A percentile compares a stretch with the other conserved stretches of the same genome.
These are phyloP conservation scores for Alternaria atra DNA, from an alignment of 2,329 filamentous ascomycete genomes.

Conservation along the genomic window DNA sequence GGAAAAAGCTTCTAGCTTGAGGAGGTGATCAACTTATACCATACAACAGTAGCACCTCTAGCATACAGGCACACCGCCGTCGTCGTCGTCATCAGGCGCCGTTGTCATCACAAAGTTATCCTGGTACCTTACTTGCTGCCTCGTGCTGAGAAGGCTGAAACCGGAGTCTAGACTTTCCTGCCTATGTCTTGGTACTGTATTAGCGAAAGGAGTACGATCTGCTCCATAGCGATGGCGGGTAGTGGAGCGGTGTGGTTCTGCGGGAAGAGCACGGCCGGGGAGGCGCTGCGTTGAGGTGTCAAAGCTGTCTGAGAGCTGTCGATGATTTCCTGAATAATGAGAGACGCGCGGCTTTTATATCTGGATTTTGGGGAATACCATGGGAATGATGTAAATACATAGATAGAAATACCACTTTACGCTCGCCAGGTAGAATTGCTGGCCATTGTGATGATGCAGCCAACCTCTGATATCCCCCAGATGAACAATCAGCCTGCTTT, in stretches of 20 bases:
- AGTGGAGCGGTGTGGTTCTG: constrained; percentile 23
- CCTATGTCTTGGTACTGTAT: neutral
- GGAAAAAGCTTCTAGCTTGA: constrained; percentile 17
- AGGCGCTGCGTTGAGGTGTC: constrained; percentile 30
- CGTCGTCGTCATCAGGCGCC: constrained; percentile 7
- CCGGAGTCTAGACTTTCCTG: constrained; percentile 33
- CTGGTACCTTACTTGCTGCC: constrained; percentile 11
- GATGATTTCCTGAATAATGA: constrained; percentile 15
- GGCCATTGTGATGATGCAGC: neutral
- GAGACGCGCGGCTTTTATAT: constrained; percentile 24
- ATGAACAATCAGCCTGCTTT: neutral
- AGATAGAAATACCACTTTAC: neutral
- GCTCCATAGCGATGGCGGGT: constrained; percentile 11
- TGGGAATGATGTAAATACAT: neutral
- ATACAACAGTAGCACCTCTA: constrained; percentile 16
- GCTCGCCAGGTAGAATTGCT: neutral
- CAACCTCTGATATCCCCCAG: neutral
- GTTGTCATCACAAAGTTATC: neutral
- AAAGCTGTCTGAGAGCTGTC: constrained; percentile 33
- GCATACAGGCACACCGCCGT: constrained; percentile 15
- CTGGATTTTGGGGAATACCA: neutral
- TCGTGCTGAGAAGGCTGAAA: constrained; percentile 37
- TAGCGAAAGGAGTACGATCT: constrained; percentile 15
- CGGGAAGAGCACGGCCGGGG: constrained; percentile 17
- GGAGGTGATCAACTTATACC: constrained; percentile 31